Percentiles rank a stretch among this genome's conserved stretches.
phyloP scores from a whole-genome alignment of 2,329 filamentous ascomycete genomes.

The Cadophora gregata region DNA sequence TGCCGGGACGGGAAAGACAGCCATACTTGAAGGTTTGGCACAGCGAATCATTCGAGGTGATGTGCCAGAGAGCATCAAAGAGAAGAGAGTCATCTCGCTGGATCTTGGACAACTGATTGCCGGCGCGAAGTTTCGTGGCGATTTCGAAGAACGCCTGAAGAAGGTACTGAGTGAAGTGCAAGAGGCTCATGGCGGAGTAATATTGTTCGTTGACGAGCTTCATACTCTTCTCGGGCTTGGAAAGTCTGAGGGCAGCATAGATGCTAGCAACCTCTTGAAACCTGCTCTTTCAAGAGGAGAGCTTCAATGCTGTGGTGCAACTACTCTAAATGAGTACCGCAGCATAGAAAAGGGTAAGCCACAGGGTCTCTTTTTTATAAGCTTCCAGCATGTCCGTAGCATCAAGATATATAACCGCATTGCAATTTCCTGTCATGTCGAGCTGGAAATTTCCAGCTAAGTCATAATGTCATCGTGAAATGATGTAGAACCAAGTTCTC shows the following conservation, averaged over 20 bases:
- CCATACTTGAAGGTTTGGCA: constrained; percentile 88
- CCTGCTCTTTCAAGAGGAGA: constrained; percentile 92
- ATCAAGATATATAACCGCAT: background rate
- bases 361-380: background rate
- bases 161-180: constrained; percentile 86
- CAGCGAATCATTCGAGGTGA: constrained; percentile 90
- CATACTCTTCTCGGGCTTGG: constrained; percentile 91
- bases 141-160: constrained; percentile 95
- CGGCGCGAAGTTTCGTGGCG: constrained; percentile 92
- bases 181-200: constrained; percentile 85
- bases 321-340: constrained; percentile 90
- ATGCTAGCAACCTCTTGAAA: constrained; percentile 93
- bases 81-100: constrained; percentile 86
- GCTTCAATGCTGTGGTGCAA: constrained; percentile 93
- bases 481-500: background rate
- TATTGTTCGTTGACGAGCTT: constrained; percentile 93
- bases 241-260: constrained; percentile 94
- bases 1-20: constrained; percentile 87
- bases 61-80: constrained; percentile 94
- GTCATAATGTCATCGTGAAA: background rate
- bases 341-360: constrained; percentile 76
- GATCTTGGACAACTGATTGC: constrained; percentile 94
- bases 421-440: background rate
- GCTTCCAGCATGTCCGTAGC: background rate
- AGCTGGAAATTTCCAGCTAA: background rate